Percentiles rank a stretch among this genome's conserved stretches.
Conservation (phyloP, 2,329 filamentous ascomycete species). For the Byssothecium circinans region DNA sequence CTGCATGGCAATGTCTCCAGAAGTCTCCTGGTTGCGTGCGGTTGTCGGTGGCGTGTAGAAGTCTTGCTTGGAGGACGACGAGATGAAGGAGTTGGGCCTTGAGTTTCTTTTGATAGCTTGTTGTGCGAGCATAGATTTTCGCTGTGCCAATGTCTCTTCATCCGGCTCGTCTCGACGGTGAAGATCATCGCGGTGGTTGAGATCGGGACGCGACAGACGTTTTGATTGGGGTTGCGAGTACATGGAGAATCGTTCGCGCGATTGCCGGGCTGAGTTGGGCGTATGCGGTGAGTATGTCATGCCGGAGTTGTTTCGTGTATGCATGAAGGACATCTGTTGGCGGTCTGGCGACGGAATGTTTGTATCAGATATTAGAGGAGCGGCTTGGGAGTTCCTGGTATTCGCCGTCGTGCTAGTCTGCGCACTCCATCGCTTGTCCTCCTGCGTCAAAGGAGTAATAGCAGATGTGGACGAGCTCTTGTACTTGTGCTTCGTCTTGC, state of each 20-base stretch:
- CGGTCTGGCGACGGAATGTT: constrained; percentile 35
- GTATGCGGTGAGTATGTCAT: constrained; percentile 55
- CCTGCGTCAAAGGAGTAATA: constrained; percentile 45
- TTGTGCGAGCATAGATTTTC: constrained; percentile 37
- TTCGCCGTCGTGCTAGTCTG: constrained; percentile 48
- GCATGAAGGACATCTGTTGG: constrained; percentile 72
- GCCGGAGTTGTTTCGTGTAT: constrained; percentile 71
- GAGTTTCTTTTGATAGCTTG: constrained; percentile 39
- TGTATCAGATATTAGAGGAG: constrained; percentile 34
- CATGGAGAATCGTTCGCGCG: constrained; percentile 53
- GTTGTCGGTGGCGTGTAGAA: constrained; percentile 33
- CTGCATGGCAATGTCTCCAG: constrained; percentile 35
- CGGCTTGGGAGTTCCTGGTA: constrained; percentile 36
- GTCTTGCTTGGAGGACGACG: constrained; percentile 32
- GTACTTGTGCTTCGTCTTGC: constrained; percentile 68
- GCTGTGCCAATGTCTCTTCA: constrained; percentile 35
- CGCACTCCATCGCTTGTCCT: constrained; percentile 63
- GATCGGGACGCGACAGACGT: constrained; percentile 42
- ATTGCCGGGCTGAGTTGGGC: constrained; percentile 56
- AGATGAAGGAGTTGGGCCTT: constrained; percentile 29
- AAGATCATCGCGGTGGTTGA: constrained; percentile 39
- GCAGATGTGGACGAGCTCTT: constrained; percentile 61
- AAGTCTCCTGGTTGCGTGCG: constrained; percentile 14
- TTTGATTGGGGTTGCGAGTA: constrained; percentile 40
- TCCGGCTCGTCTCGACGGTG: constrained; percentile 27